phyloP scores from a whole-genome alignment of 73 alveolate genomes.

The Stentor roeselii region DNA sequence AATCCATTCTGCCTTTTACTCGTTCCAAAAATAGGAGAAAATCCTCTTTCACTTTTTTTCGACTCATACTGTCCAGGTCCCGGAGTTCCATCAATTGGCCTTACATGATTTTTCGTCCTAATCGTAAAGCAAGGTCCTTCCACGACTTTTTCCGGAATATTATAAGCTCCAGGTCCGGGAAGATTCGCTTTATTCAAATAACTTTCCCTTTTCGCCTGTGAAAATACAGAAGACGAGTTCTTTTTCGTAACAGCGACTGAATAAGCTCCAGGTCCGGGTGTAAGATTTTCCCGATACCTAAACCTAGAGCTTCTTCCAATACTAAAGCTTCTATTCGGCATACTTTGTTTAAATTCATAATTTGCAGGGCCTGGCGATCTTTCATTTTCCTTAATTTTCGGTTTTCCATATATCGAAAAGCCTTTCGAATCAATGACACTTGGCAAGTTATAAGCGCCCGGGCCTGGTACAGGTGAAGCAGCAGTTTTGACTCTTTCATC shows the following conservation, averaged over 20 bases:
- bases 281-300: not conserved
- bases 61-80: slow-evolving; percentile 13
- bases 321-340: not conserved
- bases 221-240: not conserved
- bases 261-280: slow-evolving; percentile 24
- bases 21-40: not conserved
- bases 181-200: not conserved
- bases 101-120: not conserved
- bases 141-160: slow-evolving; percentile 32
- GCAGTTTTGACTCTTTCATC: not conserved
- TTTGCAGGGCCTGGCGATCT: slow-evolving; percentile 18
- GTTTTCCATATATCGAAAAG: not conserved
- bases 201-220: not conserved
- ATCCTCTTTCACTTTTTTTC: not conserved
- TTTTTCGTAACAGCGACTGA: not conserved
- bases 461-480: not conserved
- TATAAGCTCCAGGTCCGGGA: slow-evolving; percentile 55
- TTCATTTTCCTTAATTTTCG: not conserved
- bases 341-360: not conserved
- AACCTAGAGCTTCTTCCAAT: not conserved
- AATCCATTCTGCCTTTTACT: not conserved
- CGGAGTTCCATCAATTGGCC: not conserved
- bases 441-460: not conserved
- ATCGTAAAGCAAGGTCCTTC: slow-evolving; percentile 41
- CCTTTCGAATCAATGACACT: not conserved